These are phyloP conservation scores for Cercospora citrullina DNA, from an alignment of 2,329 filamentous ascomycete species.

Conservation along the genomic window DNA sequence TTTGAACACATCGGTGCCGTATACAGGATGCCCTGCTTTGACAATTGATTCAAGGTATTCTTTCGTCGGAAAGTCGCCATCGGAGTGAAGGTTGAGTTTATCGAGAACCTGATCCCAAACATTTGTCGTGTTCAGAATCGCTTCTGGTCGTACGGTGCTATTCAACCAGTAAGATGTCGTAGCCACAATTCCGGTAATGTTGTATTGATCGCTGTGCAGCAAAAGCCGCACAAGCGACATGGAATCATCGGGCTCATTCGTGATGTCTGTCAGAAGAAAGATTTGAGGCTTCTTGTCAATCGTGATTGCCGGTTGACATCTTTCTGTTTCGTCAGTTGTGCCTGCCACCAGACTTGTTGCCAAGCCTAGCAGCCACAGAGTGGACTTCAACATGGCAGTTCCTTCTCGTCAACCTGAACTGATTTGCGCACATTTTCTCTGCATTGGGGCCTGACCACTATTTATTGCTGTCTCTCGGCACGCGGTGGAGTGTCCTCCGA, in stretches of 20 bases:
- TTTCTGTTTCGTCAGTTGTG: neutral
- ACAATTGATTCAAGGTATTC: constrained; percentile 16
- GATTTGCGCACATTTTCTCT: neutral
- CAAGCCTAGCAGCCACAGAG: neutral
- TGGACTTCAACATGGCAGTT: neutral
- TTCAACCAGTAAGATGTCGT: constrained; percentile 18
- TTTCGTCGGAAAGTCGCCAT: constrained; percentile 30
- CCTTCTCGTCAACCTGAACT: neutral
- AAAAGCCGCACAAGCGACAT: constrained; percentile 30
- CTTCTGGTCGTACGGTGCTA: constrained; percentile 24
- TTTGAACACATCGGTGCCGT: constrained; percentile 12
- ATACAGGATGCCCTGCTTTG: constrained; percentile 9
- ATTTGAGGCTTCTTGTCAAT: constrained; percentile 18
- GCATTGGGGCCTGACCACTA: neutral
- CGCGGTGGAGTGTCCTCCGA: neutral
- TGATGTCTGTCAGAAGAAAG: constrained; percentile 31
- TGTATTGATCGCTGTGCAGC: constrained; percentile 21
- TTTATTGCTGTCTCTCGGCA: neutral
- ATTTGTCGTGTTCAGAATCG: constrained; percentile 33
- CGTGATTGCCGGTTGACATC: neutral
- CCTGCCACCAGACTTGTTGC: neutral
- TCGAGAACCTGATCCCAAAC: constrained; percentile 38
- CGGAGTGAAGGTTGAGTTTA: constrained; percentile 48
- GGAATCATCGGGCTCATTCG: constrained; percentile 34
- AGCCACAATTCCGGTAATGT: constrained; percentile 19